Evolutionary conservation across 2,329 filamentous ascomycete genomes (phyloP), one percentile per base, ranked within the genome.

Genomic region (Aspergillus ustus): DNA sequence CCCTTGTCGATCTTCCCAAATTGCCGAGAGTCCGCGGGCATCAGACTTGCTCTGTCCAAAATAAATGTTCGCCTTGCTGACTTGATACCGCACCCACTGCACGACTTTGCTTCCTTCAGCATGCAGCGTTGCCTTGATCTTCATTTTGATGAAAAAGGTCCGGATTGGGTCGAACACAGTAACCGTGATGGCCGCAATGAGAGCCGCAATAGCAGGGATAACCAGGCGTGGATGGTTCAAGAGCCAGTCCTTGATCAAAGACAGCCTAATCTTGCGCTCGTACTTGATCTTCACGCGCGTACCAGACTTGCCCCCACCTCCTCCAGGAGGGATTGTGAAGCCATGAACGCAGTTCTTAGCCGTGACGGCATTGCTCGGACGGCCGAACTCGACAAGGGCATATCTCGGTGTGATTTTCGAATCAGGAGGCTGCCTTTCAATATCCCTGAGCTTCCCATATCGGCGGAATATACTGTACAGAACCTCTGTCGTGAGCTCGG

Each of bases 311-410:
- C 92, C 92, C 48, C 92, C 92, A 4, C 91, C 91, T 45, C 85
- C 79, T 25, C 86, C 76, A 69, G 92, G 89, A 0, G 83, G 75
- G 1, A 97, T 86, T 2, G 89, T 82, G 63, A 91, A 91, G 0
- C 94, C 93, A 74, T 99, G 95, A 79, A 97, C 84, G 71, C 94
- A 98, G 70, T 96, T 97, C 69, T 91, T 89, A 0, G 93, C 93
- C 87, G 95, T 92, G 59, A 96, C 90, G 7, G 93, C 90, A 70
- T 91, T 89, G 40, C 91, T 85, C 15, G 91, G 83, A 7, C 85
- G 83, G 1, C 86, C 82, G 70, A 95, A 98, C 71, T 93, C 91
- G 22, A 98, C 77, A 57, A 88, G 86, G 0, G 93, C 93, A 75
- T 87, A 97, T 69, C 88, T 89, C 0, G 95, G 94, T 2, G 91